These are phyloP conservation scores for Fusarium torreyae DNA, from an alignment of 2,329 filamentous ascomycete genomes.

Conservation along the genomic window DNA sequence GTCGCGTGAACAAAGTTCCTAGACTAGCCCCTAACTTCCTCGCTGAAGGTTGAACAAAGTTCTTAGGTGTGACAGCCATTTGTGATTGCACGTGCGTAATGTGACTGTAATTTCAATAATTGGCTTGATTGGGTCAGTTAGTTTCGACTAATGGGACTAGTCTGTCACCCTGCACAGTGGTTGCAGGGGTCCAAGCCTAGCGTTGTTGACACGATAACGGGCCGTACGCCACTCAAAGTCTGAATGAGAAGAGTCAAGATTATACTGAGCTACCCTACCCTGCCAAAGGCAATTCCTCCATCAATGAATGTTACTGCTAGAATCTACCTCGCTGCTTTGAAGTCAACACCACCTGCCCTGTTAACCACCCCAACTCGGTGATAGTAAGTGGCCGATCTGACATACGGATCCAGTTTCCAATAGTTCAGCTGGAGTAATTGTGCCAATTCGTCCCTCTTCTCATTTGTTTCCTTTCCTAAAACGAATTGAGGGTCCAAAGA, in stretches of 20 bases:
- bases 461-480: constrained; percentile 6
- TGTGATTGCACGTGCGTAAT: constrained; percentile 4
- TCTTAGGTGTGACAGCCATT: background rate
- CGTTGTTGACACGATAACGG: background rate
- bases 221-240: background rate
- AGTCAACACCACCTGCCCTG: constrained; percentile 35
- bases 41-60: background rate
- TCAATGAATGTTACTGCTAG: background rate
- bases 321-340: constrained; percentile 38
- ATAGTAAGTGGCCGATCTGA: constrained; percentile 64
- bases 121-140: background rate
- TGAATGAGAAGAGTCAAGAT: background rate
- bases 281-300: background rate
- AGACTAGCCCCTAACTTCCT: background rate
- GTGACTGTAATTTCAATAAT: background rate
- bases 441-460: constrained; percentile 64
- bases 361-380: constrained; percentile 40
- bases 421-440: constrained; percentile 72
- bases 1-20: constrained; percentile 9
- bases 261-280: background rate
- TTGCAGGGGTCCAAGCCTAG: background rate
- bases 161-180: background rate
- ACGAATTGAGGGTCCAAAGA: background rate
- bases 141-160: background rate
- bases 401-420: constrained; percentile 79